These are phyloP conservation scores for Ophiostoma ulmi DNA, from an alignment of 2,329 filamentous ascomycete genomes.

Conservation along the genomic window DNA sequence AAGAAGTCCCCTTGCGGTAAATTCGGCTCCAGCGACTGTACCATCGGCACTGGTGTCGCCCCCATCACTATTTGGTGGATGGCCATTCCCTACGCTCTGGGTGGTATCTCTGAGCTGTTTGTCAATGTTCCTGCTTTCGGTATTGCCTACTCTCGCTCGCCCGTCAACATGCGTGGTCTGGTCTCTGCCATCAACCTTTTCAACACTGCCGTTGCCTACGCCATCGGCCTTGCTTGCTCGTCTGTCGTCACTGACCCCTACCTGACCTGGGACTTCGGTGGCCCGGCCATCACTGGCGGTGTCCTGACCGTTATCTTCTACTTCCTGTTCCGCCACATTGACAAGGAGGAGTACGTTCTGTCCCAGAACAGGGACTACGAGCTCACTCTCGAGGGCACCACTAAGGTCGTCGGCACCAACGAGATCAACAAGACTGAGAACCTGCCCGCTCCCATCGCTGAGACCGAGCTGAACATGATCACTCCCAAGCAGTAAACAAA, in stretches of 20 bases:
- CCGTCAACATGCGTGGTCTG: slow-evolving; percentile 69
- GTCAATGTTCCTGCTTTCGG: slow-evolving; percentile 48
- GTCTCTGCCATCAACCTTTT: slow-evolving; percentile 65
- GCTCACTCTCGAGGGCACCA: slow-evolving; percentile 24
- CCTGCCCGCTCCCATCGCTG: slow-evolving; percentile 29
- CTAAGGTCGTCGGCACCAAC: slow-evolving; percentile 27
- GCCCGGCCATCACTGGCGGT: slow-evolving; percentile 43
- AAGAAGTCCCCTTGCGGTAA: slow-evolving; percentile 40
- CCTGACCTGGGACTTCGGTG: slow-evolving; percentile 48
- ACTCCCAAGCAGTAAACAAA: slow-evolving; percentile 32
- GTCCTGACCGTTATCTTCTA: slow-evolving; percentile 44
- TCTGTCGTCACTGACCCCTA: slow-evolving; percentile 46
- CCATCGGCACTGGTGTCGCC: slow-evolving; percentile 36
- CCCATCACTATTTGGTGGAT: slow-evolving; percentile 53
- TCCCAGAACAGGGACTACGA: slow-evolving; percentile 36
- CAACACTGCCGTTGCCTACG: slow-evolving; percentile 62
- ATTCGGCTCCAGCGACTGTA: slow-evolving; percentile 37
- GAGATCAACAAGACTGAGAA: slow-evolving; percentile 30
- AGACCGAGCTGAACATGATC: slow-evolving; percentile 32
- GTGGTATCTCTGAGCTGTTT: slow-evolving; percentile 50
- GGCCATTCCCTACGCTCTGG: slow-evolving; percentile 47
- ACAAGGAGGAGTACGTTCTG: slow-evolving; percentile 43
- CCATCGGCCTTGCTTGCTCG: slow-evolving; percentile 58
- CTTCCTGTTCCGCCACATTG: slow-evolving; percentile 44
- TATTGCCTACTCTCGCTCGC: slow-evolving; percentile 62